A percentile compares a stretch with the other conserved stretches of the same genome.
phyloP scores from a whole-genome alignment of 2,329 filamentous ascomycete genomes.

The Laburnicola sp. region DNA sequence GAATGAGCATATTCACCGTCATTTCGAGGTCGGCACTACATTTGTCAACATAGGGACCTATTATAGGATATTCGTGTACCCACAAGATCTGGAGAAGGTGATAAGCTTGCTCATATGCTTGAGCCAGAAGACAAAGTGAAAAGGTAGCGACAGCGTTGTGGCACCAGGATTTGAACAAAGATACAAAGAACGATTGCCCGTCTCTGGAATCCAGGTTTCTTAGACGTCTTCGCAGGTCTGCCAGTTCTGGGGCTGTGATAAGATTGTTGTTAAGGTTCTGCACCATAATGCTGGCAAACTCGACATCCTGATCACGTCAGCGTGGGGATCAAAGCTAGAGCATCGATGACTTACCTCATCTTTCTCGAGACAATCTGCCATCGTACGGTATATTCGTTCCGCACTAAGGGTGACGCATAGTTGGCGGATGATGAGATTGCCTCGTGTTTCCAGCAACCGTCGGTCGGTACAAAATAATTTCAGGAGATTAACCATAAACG shows the following conservation, averaged over 20 bases:
- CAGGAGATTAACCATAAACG: slow-evolving; percentile 95
- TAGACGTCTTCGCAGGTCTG: slow-evolving; percentile 85
- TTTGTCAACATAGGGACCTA: slow-evolving; percentile 26
- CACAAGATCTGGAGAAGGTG: slow-evolving; percentile 94
- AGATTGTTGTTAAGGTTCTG: slow-evolving; percentile 99
- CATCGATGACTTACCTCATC: slow-evolving; percentile 64
- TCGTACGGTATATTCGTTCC: slow-evolving; percentile 90
- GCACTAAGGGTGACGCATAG: slow-evolving; percentile 90
- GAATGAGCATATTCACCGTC: slow-evolving; percentile 98
- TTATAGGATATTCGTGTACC: slow-evolving; percentile 33
- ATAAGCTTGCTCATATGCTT: slow-evolving; percentile 97
- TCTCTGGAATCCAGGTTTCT: slow-evolving; percentile 93
- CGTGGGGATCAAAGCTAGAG: neutral
- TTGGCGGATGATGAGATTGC: slow-evolving; percentile 95
- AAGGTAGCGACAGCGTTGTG: slow-evolving; percentile 98
- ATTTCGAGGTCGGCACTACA: slow-evolving; percentile 92
- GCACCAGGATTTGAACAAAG: slow-evolving; percentile 95
- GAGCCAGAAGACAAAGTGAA: slow-evolving; percentile 89
- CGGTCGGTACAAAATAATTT: slow-evolving; percentile 95
- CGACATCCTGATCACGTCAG: slow-evolving; percentile 65
- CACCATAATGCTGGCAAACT: slow-evolving; percentile 99
- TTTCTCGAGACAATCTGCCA: slow-evolving; percentile 95
- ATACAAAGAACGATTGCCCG: slow-evolving; percentile 92
- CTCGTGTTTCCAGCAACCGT: slow-evolving; percentile 84
- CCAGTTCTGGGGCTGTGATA: slow-evolving; percentile 92